phyloP scores from a whole-genome alignment of 345 rosid species.

The Combretum micranthum region DNA sequence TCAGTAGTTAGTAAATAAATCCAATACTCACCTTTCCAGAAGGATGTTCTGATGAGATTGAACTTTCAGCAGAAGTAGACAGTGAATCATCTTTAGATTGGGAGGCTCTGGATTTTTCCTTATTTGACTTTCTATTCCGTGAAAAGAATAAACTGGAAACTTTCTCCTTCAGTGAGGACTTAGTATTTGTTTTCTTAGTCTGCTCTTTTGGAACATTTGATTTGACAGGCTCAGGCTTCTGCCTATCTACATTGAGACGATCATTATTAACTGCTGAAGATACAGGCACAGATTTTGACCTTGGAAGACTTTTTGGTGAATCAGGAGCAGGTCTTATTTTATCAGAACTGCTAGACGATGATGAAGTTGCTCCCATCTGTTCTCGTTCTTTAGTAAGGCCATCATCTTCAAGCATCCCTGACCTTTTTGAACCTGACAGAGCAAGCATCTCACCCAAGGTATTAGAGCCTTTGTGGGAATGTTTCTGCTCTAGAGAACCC shows the following conservation, averaged over 20 bases:
- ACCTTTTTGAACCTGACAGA: slow-evolving; percentile 50
- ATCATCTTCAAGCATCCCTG: slow-evolving; percentile 31
- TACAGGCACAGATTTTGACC: slow-evolving; percentile 75
- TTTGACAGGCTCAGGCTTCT: slow-evolving; percentile 33
- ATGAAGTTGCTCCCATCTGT: slow-evolving; percentile 45
- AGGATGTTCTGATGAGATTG: slow-evolving; percentile 23
- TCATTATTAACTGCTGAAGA: slow-evolving; percentile 40
- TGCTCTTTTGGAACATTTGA: slow-evolving; percentile 36
- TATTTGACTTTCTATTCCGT: slow-evolving; percentile 50
- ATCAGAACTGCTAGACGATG: slow-evolving; percentile 28
- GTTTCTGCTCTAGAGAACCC: slow-evolving; percentile 42
- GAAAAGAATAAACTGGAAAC: slow-evolving; percentile 82
- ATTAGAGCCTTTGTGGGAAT: slow-evolving; percentile 50
- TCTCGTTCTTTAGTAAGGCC: slow-evolving; percentile 29
- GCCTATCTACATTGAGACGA: slow-evolving; percentile 37
- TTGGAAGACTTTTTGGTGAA: slow-evolving; percentile 49
- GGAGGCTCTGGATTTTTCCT: slow-evolving; percentile 38
- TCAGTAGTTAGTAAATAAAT: slow-evolving; percentile 20
- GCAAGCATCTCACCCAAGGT: slow-evolving; percentile 97
- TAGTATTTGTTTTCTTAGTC: slow-evolving; percentile 40
- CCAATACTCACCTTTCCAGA: slow-evolving; percentile 22
- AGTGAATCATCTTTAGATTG: slow-evolving; percentile 28
- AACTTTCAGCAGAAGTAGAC: slow-evolving; percentile 23
- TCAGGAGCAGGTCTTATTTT: slow-evolving; percentile 32
- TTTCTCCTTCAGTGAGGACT: slow-evolving; percentile 62